These are phyloP conservation scores for Neofusicoccum laricinum DNA, from an alignment of 2,329 filamentous ascomycete species.

Conservation along the genomic window DNA sequence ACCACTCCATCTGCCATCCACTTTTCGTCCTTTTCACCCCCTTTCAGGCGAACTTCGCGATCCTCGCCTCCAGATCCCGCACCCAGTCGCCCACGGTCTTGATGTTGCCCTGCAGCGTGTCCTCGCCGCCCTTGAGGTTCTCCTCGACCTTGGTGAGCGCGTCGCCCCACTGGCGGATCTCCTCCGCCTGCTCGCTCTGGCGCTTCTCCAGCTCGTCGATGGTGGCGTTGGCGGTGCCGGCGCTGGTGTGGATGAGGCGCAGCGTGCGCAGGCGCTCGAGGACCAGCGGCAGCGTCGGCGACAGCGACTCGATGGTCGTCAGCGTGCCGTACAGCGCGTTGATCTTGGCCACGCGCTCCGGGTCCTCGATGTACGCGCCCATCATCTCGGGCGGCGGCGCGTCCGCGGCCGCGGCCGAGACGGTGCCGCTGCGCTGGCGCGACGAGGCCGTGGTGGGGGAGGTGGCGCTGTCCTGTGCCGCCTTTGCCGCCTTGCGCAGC, in stretches of 20 bases:
- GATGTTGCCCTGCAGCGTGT: slow-evolving; percentile 73
- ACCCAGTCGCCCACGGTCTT: slow-evolving; percentile 87
- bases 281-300: slow-evolving; percentile 79
- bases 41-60: slow-evolving; percentile 46
- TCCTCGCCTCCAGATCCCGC: slow-evolving; percentile 75
- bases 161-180: slow-evolving; percentile 82
- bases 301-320: slow-evolving; percentile 80
- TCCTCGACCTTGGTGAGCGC: slow-evolving; percentile 76
- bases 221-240: slow-evolving; percentile 74
- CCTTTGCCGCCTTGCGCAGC: slow-evolving; percentile 26
- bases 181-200: slow-evolving; percentile 77
- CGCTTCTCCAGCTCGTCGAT: slow-evolving; percentile 73
- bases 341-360: slow-evolving; percentile 79
- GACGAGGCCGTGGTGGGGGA: neutral
- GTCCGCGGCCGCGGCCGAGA: slow-evolving; percentile 35
- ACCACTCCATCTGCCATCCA: no score
- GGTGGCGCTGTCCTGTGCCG: slow-evolving; percentile 1
- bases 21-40: neutral
- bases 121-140: slow-evolving; percentile 67
- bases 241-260: slow-evolving; percentile 79
- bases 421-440: slow-evolving; percentile 7
- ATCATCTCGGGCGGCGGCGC: slow-evolving; percentile 21
- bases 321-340: slow-evolving; percentile 87
- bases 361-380: slow-evolving; percentile 43
- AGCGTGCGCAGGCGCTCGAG: slow-evolving; percentile 83